These are phyloP conservation scores for Coniochaeta sp. DNA, from an alignment of 2,329 filamentous ascomycete genomes.

Conservation along the genomic window DNA sequence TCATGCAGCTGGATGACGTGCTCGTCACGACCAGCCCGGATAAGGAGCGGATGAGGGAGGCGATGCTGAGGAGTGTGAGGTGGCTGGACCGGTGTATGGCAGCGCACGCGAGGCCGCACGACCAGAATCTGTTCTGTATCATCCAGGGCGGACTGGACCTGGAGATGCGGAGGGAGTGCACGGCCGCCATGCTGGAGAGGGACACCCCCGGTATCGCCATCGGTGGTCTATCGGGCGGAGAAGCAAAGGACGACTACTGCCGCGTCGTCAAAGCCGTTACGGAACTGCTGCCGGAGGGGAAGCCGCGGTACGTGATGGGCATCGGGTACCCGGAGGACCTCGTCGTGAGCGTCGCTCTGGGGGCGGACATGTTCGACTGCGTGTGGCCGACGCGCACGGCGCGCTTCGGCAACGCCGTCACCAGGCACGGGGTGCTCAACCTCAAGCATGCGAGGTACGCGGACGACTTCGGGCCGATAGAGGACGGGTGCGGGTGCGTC, in stretches of 20 bases:
- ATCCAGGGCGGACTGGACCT: constrained; percentile 93
- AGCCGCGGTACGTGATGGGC: constrained; percentile 99
- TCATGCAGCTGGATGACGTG: constrained; percentile 99
- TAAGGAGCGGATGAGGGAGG: constrained; percentile 77
- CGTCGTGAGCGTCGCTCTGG: constrained; percentile 85
- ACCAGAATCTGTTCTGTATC: constrained; percentile 95
- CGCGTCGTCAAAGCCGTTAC: constrained; percentile 85
- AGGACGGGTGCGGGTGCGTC: constrained; percentile 72
- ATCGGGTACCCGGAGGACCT: constrained; percentile 96
- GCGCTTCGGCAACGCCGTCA: constrained; percentile 91
- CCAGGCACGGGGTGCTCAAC: constrained; percentile 73
- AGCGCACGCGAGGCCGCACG: constrained; percentile 74
- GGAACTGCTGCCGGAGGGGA: constrained; percentile 72
- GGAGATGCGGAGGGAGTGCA: constrained; percentile 77
- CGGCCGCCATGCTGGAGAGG: constrained; percentile 75
- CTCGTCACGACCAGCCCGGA: constrained; percentile 94
- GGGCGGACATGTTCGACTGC: constrained; percentile 99
- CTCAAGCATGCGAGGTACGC: constrained; percentile 70
- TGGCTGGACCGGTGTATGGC: constrained; percentile 95
- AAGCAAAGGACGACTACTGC: constrained; percentile 90
- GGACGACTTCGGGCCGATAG: constrained; percentile 74
- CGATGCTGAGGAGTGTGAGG: constrained; percentile 87
- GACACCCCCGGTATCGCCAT: constrained; percentile 96
- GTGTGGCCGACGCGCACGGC: constrained; percentile 97
- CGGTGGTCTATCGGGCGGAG: constrained; percentile 87